Base-by-base conservation (phyloP, 1,139 yeast species). In the Pichia sp. region DNA sequence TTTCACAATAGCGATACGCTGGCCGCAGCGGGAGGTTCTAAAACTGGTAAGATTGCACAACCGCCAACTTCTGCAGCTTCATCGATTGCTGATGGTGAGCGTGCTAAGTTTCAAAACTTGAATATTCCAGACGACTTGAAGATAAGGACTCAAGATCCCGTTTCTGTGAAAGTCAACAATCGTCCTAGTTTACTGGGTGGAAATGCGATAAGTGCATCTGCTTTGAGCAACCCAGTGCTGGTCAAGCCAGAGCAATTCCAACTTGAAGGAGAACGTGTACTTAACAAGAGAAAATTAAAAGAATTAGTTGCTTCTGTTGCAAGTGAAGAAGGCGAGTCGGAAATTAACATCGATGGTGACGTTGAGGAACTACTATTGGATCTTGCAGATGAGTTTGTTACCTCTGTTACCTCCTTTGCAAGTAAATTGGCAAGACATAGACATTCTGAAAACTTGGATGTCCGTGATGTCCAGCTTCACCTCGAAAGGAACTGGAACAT, bases 401-500 rank as follows among this genome's bases (percentile, higher is more conserved):
- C 88, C 15, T 85, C 88, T 51, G 96, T 95, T 2, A 90, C 97
- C 0, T 79, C 90, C 3, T 93, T 93, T 74, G 96, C 97, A 0
- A 93, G 99, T 69, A 81, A 95, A 55, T 75, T 93, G 63, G 99
- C 99, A 16, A 93, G 93, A 68, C 97, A 92, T 67, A 80, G 99
- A 61, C 90, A 90, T 68, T 82, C 90, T n/a, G 97, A 92, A 59
- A 80, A 84, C 51, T 75, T 93, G 45, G 98, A 93, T 64, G 89
- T 88, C 19, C 84, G 85, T 64, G 99, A 93, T 69, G 81, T 95
- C 51, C 99, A 93, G 71, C 73, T 93, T 56, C 97, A 93, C 69
- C 75, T 93, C 63, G 99, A 95, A 66, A 82, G 92, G 62, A 93
- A 92, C 68, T 93, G 98, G 98, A 92, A 92, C 68, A 89, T 93